Percentiles rank a stretch among this genome's conserved stretches.
Evolutionary conservation across 2,329 filamentous ascomycete species (phyloP).

Genomic region (Orbilia ellipsospora): DNA sequence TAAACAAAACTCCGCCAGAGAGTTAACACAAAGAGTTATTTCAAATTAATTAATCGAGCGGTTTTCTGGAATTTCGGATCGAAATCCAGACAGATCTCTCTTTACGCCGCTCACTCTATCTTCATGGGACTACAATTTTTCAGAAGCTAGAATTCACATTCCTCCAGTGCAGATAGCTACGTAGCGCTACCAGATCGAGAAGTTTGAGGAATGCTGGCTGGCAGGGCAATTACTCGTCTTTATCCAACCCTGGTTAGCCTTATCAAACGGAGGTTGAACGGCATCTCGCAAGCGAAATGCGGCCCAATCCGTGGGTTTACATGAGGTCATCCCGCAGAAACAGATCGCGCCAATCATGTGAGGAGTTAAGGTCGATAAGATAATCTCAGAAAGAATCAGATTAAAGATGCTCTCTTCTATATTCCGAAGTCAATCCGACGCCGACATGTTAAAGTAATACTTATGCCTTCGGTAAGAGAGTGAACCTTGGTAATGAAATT

Average conservation of each 20-base stretch:
- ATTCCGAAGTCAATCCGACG: background rate
- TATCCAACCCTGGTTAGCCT: slow-evolving; percentile 35
- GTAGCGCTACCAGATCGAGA: background rate
- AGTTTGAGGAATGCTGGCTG: slow-evolving; percentile 29
- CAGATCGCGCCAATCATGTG: background rate
- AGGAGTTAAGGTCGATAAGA: background rate
- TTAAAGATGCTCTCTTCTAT: background rate
- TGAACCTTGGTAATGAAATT: background rate
- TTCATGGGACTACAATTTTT: slow-evolving; percentile 15
- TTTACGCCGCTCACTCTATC: background rate
- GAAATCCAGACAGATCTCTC: no score
- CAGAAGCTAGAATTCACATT: slow-evolving; percentile 10
- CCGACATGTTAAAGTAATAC: background rate
- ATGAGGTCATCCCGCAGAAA: slow-evolving; percentile 53
- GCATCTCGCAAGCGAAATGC: slow-evolving; percentile 44
- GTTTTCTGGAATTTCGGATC: no score
- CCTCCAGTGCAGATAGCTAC: slow-evolving; percentile 1
- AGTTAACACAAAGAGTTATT: no score
- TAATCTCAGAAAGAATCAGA: background rate
- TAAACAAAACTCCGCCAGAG: no score
- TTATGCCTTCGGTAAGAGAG: background rate
- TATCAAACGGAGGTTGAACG: slow-evolving; percentile 48
- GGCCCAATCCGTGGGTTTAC: background rate
- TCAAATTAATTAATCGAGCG: no score
- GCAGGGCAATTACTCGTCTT: slow-evolving; percentile 3